Conservation (phyloP, 495 filamentous ascomycete species). For the Cercophora sp. region DNA sequence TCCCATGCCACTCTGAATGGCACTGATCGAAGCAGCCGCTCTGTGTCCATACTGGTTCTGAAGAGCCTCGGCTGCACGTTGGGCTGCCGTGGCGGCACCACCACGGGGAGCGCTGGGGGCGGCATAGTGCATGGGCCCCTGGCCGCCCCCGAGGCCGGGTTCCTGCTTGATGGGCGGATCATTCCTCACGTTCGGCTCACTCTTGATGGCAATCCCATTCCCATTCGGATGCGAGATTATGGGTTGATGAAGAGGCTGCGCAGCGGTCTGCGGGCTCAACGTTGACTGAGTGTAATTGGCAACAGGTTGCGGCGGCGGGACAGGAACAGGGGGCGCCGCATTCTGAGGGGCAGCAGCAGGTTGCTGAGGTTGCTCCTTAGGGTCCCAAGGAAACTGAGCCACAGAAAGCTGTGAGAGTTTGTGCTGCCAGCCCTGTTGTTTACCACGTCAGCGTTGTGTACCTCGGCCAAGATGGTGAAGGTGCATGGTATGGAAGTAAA, state of each 20-base stretch:
- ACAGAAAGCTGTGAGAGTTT: constrained; percentile 78
- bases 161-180: constrained; percentile 38
- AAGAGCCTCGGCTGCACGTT: constrained; percentile 63
- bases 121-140: constrained; percentile 12
- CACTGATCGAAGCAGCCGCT: constrained; percentile 65
- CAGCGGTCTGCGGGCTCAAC: constrained; percentile 31
- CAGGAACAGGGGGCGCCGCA: constrained; percentile 33
- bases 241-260: constrained; percentile 39
- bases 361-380: constrained; percentile 53
- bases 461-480: not conserved
- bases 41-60: constrained; percentile 66
- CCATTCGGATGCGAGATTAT: constrained; percentile 29
- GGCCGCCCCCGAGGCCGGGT: constrained; percentile 18
- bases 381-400: constrained; percentile 94
- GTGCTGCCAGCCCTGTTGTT: constrained; percentile 81
- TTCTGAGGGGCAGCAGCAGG: constrained; percentile 31
- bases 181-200: constrained; percentile 61
- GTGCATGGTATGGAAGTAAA: not conserved
- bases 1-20: constrained; percentile 33
- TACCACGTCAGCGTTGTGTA: constrained; percentile 12
- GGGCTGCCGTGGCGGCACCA: constrained; percentile 52
- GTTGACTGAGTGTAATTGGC: constrained; percentile 35
- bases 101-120: constrained; percentile 14
- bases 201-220: constrained; percentile 61
- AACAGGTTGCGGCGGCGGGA: constrained; percentile 26